Percentiles rank a stretch among this genome's conserved stretches.
phyloP scores from a whole-genome alignment of 371 early-diverging fungal species.

The Mucor indicus region DNA sequence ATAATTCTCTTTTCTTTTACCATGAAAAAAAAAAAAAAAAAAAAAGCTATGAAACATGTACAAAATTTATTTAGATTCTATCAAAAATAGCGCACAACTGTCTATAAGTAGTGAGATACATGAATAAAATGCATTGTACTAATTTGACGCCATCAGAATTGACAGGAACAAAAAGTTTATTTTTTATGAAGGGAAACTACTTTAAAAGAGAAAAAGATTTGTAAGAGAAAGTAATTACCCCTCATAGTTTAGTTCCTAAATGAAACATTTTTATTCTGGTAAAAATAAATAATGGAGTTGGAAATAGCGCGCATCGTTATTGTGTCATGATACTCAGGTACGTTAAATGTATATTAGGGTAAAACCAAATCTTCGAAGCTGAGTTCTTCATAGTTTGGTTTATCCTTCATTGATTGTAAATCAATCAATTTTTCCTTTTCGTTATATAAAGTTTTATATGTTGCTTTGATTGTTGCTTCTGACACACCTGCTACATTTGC shows the following conservation, averaged over 20 bases:
- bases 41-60: too few relatives aligned
- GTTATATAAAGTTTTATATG: conserved; percentile 68
- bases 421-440: conserved; percentile 58
- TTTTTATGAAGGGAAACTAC: too few relatives aligned
- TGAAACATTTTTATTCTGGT: too few relatives aligned
- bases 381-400: conserved; percentile 36
- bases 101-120: too few relatives aligned
- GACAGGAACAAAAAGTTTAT: too few relatives aligned
- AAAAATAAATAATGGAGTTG: conserved; percentile 2
- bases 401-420: conserved; percentile 36
- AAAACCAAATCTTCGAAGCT: conserved; percentile 43
- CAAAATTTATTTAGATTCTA: background rate
- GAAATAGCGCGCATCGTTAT: background rate
- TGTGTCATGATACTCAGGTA: background rate
- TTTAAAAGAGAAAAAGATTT: too few relatives aligned
- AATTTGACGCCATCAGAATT: too few relatives aligned
- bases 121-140: too few relatives aligned
- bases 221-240: too few relatives aligned
- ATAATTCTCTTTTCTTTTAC: conserved; percentile 9
- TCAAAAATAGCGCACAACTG: too few relatives aligned
- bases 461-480: conserved; percentile 85
- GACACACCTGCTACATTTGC: conserved; percentile 83
- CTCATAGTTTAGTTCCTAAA: too few relatives aligned
- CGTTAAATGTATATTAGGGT: conserved; percentile 20
- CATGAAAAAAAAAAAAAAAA: conserved; percentile 1